Base-by-base conservation (phyloP, 192 early-diverging fungal genomes). In the Kappamyces sp. region DNA sequence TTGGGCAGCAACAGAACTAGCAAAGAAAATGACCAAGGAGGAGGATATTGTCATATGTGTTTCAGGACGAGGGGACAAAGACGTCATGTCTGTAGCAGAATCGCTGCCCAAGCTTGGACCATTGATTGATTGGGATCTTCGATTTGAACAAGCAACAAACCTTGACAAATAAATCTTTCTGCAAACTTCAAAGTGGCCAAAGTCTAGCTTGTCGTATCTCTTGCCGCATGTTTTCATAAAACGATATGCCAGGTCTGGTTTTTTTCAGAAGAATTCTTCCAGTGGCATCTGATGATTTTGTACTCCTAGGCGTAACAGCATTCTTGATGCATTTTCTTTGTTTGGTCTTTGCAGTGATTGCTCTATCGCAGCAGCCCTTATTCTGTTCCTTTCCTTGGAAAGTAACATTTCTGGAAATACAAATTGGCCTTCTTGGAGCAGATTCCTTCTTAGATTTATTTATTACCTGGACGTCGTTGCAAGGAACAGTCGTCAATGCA, bases 41-140 rank as follows among this genome's bases (percentile, higher is more conserved):
- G 70, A 75, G 89, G 86, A 89, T 66, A 73, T 99, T 47, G 80
- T 97, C 11, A 81, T 99, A 41, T 93, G 91, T 60, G 66, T 99
- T 38, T 87, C 84, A 63, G 94, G 96, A 35, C 81, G 96, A 39
- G 96, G 96, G 54, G 96, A 99, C 79, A 99, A 97, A 78, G 96
- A 99, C 67, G 90, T 99, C 62, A 71, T 87, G 60, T 89, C 90
- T 9, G 93, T 98, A 36, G 88, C 87, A 4, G 91, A 94, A 70
- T 84, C 83, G 8, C 71, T 98, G 58, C 94, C 96, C 7, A 89
- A 75, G 57, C 75, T 94, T 54, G 94, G 95, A 15, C 89, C 88
- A 5, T 72, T 86, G 70, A 98, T 98, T 68, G 92, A 86, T 47
- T 98, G 94, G 95, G 66, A 68, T 60, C 39, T 68, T 9, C 6